These are phyloP conservation scores for Larix kaempferi DNA, from an alignment of 75 land plant genomes.

Conservation along the genomic window DNA sequence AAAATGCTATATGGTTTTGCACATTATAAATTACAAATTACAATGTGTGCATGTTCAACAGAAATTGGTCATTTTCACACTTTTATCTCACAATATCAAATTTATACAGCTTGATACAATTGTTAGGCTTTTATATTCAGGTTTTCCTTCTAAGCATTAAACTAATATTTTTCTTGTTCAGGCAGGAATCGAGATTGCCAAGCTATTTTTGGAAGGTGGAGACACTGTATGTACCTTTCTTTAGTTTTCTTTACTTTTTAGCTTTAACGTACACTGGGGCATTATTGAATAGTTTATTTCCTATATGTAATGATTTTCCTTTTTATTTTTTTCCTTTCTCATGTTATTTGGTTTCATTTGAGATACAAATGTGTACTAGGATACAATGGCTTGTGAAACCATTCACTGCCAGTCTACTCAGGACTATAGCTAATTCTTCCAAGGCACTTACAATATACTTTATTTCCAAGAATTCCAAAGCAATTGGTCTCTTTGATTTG, in stretches of 20 bases:
- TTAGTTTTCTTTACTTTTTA: neutral
- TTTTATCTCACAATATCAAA: neutral
- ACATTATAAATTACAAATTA: neutral
- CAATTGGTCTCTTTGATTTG: no score
- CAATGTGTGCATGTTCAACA: neutral
- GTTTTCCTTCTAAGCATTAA: neutral
- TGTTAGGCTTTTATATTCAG: neutral
- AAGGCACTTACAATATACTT: no score
- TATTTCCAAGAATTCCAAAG: no score
- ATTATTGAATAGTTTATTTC: neutral
- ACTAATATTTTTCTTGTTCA: constrained; percentile 24
- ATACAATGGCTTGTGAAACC: no score
- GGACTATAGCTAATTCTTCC: no score
- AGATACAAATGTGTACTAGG: no score
- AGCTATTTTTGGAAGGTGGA: constrained; percentile 79
- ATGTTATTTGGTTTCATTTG: no score
- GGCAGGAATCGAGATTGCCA: constrained; percentile 98
- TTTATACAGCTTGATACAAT: neutral
- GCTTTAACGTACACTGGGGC: neutral
- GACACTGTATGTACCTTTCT: constrained; percentile 56
- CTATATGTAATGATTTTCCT: neutral
- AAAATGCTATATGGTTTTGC: neutral
- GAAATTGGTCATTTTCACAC: neutral
- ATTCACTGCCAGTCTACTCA: no score
- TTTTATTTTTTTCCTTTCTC: neutral